Evolutionary conservation across 208 protist genomes (phyloP), one percentile per base, ranked within the genome.

Genomic region (Trypanosoma cruzi): DNA sequence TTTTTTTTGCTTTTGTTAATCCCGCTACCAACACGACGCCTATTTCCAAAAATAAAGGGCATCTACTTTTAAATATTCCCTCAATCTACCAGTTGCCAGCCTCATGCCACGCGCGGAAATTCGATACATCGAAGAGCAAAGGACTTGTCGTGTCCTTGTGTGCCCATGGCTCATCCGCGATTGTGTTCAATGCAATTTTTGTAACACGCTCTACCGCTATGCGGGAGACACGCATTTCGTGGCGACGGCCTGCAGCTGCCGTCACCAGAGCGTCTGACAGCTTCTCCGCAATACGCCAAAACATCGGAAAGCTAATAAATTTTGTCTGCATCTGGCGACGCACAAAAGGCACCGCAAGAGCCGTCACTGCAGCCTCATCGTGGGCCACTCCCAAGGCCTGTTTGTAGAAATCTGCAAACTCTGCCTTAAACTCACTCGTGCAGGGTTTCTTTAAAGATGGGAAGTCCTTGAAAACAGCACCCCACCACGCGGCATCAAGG

Each of bases 31-130:
- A 8, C 24, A 52, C n/a, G 1, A 52, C 48, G 8, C 1, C 48
- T 52, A 8, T 28, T 26, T 1, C 6, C 1, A 18, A 26, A 52
- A 26, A 26, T 8, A 52, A 52, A 20, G 1, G 5, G 16, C 1
- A 34, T 2, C 1, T 1, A 13, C 14, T 18, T 8, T 8, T 26
- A 57, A 5, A 20, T 3, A 4, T 44, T 26, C 55, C 36, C 16
- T 59, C 46, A 16, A n/a, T 29, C 72, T 93, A 95, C 92, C 92
- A 97, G 66, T 88, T 81, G 53, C 87, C 87, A 0, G 92, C 89
- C 75, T 96, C 89, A 54, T 96, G 89, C 87, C 87, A 94, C 16
- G 88, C 86, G 49, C 92, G 89, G 75, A 93, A 91, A 78, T 89
- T 89, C 40, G 82, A 80, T 44, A 96, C 79, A 31, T 94, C 89